phyloP scores from a whole-genome alignment of 208 protist species.

The Trypanosoma brucei region DNA sequence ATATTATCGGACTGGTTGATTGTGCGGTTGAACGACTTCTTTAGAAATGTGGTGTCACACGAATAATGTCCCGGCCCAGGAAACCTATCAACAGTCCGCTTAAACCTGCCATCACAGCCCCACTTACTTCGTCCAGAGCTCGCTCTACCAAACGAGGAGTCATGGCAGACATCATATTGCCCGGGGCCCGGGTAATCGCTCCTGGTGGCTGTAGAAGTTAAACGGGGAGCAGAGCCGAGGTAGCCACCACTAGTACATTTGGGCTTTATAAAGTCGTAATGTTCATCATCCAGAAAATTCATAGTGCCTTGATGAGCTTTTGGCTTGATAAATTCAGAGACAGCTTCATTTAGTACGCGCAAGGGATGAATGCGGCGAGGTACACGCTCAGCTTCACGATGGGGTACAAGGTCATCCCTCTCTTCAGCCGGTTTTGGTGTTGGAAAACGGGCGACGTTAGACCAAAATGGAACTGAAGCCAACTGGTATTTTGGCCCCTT shows the following conservation, averaged over 20 bases:
- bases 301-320: constrained; percentile 18
- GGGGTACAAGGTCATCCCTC: constrained; percentile 9
- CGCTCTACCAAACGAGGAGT: background rate
- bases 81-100: constrained; percentile 5
- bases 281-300: constrained; percentile 49
- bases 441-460: constrained; percentile 55
- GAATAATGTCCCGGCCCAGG: constrained; percentile 61
- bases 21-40: constrained; percentile 79
- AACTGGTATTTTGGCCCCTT: constrained; percentile 21
- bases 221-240: constrained; percentile 41
- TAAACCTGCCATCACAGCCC: constrained; percentile 67
- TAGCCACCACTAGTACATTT: constrained; percentile 35
- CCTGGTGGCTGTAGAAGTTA: constrained; percentile 3
- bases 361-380: constrained; percentile 21
- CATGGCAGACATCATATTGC: constrained; percentile 31
- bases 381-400: constrained; percentile 19
- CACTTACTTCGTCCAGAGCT: constrained; percentile 34
- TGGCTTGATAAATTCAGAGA: constrained; percentile 27
- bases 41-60: constrained; percentile 66
- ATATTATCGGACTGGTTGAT: constrained; percentile 35
- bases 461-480: constrained; percentile 50
- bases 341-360: constrained; percentile 5
- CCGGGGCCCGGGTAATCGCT: constrained; percentile 34
- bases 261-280: constrained; percentile 73
- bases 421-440: constrained; percentile 9